These are phyloP conservation scores for Wickerhamiella infanticola DNA, from an alignment of 1,139 yeast species.

Conservation along the genomic window DNA sequence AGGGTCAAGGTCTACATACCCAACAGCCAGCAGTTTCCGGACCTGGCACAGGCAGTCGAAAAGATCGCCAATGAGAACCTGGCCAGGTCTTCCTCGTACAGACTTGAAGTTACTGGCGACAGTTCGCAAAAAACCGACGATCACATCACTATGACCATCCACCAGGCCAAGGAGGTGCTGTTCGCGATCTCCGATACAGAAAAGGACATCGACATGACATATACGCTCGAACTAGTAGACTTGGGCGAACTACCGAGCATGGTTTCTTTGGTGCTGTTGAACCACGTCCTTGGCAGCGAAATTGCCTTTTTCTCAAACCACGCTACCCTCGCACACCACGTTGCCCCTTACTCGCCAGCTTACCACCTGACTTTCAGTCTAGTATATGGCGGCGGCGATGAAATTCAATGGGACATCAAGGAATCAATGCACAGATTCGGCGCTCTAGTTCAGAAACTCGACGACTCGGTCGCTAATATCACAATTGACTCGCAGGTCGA, in stretches of 20 bases:
- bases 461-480: constrained; percentile 46
- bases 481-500: constrained; percentile 69
- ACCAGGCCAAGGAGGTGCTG: not conserved
- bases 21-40: constrained; percentile 24
- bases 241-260: constrained; percentile 46
- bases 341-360: constrained; percentile 41
- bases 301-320: constrained; percentile 20
- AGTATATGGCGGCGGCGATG: constrained; percentile 38
- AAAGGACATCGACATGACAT: constrained; percentile 33
- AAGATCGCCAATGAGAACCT: constrained; percentile 24
- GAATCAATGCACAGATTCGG: constrained; percentile 31
- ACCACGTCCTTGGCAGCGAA: constrained; percentile 39
- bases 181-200: constrained; percentile 20
- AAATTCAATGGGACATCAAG: constrained; percentile 44
- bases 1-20: constrained; percentile 42
- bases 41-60: constrained; percentile 34
- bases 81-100: not conserved
- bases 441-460: constrained; percentile 30
- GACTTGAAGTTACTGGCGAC: not conserved
- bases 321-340: constrained; percentile 11
- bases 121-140: not conserved
- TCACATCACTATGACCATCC: not conserved
- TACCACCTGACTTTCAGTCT: constrained; percentile 57
- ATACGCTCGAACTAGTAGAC: constrained; percentile 34
- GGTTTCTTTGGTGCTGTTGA: constrained; percentile 40